A percentile compares a stretch with the other conserved stretches of the same genome.
Evolutionary conservation across 2,329 filamentous ascomycete species (phyloP).

Genomic region (Rhinocladiella similis): DNA sequence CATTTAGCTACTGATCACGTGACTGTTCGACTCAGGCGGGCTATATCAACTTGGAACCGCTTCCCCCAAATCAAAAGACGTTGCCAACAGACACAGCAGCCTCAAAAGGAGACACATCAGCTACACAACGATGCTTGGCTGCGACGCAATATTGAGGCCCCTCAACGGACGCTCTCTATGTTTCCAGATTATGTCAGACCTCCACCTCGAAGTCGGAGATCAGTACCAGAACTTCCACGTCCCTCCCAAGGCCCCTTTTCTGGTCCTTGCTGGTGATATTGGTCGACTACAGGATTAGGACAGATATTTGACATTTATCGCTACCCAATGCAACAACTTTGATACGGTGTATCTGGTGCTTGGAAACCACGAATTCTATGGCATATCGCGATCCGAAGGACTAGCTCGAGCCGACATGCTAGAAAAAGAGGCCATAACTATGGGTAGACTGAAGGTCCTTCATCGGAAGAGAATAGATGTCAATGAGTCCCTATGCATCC

Average conservation of each 20-base stretch:
- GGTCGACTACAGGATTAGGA: conserved; percentile 34
- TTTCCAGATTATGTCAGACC: conserved; percentile 33
- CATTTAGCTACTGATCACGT: no score
- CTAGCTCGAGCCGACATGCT: conserved; percentile 31
- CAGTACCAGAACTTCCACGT: conserved; percentile 30
- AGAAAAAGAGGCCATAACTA: conserved; percentile 31
- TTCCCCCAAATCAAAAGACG: no score
- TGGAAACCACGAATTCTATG: conserved; percentile 42
- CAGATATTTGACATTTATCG: conserved; percentile 3
- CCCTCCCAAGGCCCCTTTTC: conserved; percentile 20
- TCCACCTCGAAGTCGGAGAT: conserved; percentile 31
- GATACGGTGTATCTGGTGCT: no score
- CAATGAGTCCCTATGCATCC: conserved; percentile 46
- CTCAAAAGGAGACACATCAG: neutral
- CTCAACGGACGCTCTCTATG: neutral
- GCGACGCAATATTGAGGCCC: neutral
- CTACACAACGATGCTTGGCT: neutral
- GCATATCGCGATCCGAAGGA: conserved; percentile 24
- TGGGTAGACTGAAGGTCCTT: conserved; percentile 32
- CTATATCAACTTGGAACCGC: no score
- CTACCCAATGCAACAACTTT: no score
- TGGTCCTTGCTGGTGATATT: conserved; percentile 37
- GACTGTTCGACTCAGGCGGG: no score
- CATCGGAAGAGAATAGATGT: conserved; percentile 32
- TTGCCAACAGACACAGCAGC: neutral